phyloP scores from a whole-genome alignment of 2,329 filamentous ascomycete genomes.

The Alternaria ethzedia region DNA sequence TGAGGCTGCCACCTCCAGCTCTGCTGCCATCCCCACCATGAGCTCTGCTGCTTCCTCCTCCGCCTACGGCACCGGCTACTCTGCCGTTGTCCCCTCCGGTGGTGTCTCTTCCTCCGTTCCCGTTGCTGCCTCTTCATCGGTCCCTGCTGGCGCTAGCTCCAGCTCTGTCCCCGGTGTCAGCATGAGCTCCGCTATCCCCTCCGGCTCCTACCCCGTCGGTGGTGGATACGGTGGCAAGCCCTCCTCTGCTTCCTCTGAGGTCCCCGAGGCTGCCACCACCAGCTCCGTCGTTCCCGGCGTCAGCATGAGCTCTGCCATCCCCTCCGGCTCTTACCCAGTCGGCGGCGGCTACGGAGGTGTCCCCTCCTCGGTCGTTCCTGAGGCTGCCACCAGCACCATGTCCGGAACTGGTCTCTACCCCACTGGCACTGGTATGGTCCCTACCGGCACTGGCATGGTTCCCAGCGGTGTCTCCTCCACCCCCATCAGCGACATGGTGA shows the following conservation, averaged over 20 bases:
- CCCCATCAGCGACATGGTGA: constrained; percentile 46
- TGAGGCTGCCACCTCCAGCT: neutral
- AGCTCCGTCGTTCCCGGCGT: constrained; percentile 3
- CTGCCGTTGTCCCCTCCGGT: neutral
- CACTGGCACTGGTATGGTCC: constrained; percentile 40
- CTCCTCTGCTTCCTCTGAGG: neutral
- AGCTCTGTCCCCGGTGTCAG: constrained; percentile 3
- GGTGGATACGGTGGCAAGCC: neutral
- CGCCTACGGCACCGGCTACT: constrained; percentile 7
- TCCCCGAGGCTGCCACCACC: constrained; percentile 6
- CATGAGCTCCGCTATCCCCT: constrained; percentile 34
- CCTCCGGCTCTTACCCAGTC: constrained; percentile 16
- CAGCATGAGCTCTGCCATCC: constrained; percentile 31
- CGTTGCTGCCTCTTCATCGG: neutral
- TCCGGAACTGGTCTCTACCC: constrained; percentile 23
- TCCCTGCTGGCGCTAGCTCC: constrained; percentile 2
- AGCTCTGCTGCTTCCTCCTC: constrained; percentile 2
- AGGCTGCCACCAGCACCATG: constrained; percentile 5
- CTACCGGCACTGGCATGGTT: constrained; percentile 39
- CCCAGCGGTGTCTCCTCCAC: constrained; percentile 37
- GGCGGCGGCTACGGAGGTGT: neutral
- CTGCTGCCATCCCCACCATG: neutral
- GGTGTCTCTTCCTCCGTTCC: constrained; percentile 13
- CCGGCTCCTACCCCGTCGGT: constrained; percentile 7
- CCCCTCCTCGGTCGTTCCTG: neutral